Percentiles rank a stretch among this genome's conserved stretches.
phyloP scores from a whole-genome alignment of 2,329 filamentous ascomycete species.

The Calonectria leucothoes region DNA sequence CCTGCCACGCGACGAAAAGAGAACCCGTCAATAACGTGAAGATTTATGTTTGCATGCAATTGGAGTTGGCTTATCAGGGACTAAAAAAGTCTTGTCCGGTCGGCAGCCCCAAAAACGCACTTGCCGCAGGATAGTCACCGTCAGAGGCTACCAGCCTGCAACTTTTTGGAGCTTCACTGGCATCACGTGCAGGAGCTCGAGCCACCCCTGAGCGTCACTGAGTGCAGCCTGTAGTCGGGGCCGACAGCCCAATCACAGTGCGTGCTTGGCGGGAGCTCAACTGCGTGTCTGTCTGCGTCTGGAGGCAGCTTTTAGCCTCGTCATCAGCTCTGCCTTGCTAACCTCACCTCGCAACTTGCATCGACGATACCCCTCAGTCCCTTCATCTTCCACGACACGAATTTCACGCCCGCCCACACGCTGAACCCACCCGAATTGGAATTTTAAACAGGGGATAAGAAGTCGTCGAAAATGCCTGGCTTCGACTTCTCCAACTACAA shows the following conservation, averaged over 20 bases:
- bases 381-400: slow-evolving; percentile 22
- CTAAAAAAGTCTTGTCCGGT: background rate
- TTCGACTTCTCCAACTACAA: slow-evolving; percentile 99
- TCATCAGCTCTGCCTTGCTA: slow-evolving; percentile 58
- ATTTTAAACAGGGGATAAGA: slow-evolving; percentile 28
- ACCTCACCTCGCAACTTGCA: slow-evolving; percentile 33
- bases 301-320: slow-evolving; percentile 67
- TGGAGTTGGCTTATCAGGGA: background rate
- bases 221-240: slow-evolving; percentile 22
- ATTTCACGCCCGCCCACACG: background rate
- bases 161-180: slow-evolving; percentile 33
- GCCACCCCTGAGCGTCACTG: slow-evolving; percentile 21
- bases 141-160: slow-evolving; percentile 12
- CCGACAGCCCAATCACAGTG: slow-evolving; percentile 41
- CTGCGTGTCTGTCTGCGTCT: slow-evolving; percentile 28
- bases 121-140: slow-evolving; percentile 10
- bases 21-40: slow-evolving; percentile 16
- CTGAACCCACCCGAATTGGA: slow-evolving; percentile 12
- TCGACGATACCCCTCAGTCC: slow-evolving; percentile 37
- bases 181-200: slow-evolving; percentile 42
- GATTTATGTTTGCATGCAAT: background rate
- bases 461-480: slow-evolving; percentile 79
- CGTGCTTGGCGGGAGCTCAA: slow-evolving; percentile 35
- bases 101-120: background rate
- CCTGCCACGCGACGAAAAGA: slow-evolving; percentile 1